These are phyloP conservation scores for Scheffersomyces ergatensis DNA, from an alignment of 805 yeast species.

Conservation along the genomic window DNA sequence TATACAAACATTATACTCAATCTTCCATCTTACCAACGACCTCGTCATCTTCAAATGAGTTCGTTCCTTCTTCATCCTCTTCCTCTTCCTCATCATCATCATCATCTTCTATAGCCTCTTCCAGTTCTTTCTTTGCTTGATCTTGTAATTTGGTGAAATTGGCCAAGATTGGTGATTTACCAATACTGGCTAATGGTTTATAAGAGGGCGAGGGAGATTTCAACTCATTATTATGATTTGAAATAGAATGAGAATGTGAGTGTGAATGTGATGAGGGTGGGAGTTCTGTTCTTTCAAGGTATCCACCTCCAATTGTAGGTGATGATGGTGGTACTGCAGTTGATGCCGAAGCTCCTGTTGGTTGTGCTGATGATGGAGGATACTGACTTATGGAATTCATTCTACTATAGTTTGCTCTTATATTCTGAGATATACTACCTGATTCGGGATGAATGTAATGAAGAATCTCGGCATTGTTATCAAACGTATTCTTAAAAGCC, in stretches of 20 bases:
- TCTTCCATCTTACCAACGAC: constrained; percentile 9
- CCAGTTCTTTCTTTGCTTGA: neutral
- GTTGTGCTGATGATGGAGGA: constrained; percentile 34
- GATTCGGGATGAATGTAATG: neutral
- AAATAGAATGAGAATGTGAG: constrained; percentile 10
- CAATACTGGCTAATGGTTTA: neutral
- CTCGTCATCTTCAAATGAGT: constrained; percentile 5
- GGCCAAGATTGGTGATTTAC: constrained; percentile 1
- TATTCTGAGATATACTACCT: neutral
- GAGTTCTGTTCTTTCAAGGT: constrained; percentile 18
- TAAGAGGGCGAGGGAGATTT: constrained; percentile 16
- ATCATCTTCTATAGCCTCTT: constrained; percentile 1
- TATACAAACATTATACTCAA: too few relatives aligned
- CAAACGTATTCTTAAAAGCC: constrained; percentile 8
- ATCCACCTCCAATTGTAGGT: constrained; percentile 25
- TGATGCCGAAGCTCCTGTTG: constrained; percentile 1
- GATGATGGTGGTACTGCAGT: constrained; percentile 6
- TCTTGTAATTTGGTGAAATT: neutral
- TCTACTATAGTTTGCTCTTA: constrained; percentile 15
- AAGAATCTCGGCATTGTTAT: neutral
- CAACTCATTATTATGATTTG: constrained; percentile 7
- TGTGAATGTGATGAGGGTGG: constrained; percentile 1
- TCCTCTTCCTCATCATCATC: neutral
- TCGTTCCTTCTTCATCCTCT: neutral
- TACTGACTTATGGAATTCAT: constrained; percentile 44